Evolutionary conservation across 1,284 basidiomycete genomes (phyloP), one percentile per base, ranked within the genome.

Genomic region (Tilletia horrida): DNA sequence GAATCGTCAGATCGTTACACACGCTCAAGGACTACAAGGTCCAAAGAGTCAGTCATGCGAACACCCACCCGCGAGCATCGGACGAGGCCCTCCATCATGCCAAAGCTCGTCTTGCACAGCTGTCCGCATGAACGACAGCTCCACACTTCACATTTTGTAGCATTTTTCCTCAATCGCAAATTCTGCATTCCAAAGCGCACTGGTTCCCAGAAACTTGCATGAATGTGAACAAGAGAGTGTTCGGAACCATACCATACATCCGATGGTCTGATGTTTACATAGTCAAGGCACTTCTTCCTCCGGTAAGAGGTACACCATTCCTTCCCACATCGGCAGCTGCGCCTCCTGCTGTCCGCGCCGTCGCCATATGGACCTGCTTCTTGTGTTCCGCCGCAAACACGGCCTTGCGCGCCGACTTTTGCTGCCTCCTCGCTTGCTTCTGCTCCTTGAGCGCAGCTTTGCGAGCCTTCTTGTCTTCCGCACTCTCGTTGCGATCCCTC

Each of bases 361-460:
- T 43, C 31, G 42, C 42, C 61, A 63, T 44, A 9, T 74, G 70
- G 1, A 63, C 50, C 72, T 78, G 77, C 43, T 70, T 69, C 72
- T 77, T 77, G 61, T 70, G 73, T 48, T 78, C 77, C 21, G 66
- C 64, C 6, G 71, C 68, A 59, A 77, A 78, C 11, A 71, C 72
- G 43, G 73, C 65, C 48, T 78, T 78, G 13, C 70, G 76, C 47
- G 73, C 70, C 25, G 72, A 64, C 68, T 77, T 79, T 9, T 71
- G 67, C 23, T 71, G 64, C 40, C 76, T 73, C 18, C 78, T 69
- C 29, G 66, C 66, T 71, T 77, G 73, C 64, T 80, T 80, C 64
- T 67, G 68, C 27, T 86, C 86, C 83, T 97, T 98, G 44, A 93
- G 88, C 0, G 88, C 89, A n/a, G 87, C 85, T 82, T 98, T 99